Evolutionary conservation across 768 basidiomycete species (phyloP).

Genomic region (Xanthoconium stramineum): DNA sequence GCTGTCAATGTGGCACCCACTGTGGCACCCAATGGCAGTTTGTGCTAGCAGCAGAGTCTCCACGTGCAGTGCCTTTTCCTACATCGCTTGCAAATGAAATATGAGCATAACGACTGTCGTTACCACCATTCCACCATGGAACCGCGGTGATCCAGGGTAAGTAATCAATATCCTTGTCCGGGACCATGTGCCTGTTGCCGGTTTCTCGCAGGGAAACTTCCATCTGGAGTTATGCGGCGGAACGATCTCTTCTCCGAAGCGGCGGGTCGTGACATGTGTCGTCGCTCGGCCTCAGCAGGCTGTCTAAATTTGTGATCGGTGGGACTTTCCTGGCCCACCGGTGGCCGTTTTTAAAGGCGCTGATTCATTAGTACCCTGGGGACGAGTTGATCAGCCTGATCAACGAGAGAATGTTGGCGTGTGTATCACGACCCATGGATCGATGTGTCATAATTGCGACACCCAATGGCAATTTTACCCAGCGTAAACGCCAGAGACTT

Average conservation of each 20-base stretch:
- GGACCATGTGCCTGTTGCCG: not conserved
- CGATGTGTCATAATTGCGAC: constrained; percentile 2
- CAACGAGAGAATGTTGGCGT: not conserved
- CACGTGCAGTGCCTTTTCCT: too few species aligned
- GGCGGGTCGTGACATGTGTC: not conserved
- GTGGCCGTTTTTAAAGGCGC: not conserved
- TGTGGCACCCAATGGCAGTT: too few species aligned
- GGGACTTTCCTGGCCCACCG: too few species aligned
- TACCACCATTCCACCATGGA: not conserved
- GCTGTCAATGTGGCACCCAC: too few species aligned
- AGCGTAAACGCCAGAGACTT: not conserved
- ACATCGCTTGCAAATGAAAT: not conserved
- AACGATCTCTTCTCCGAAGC: not conserved
- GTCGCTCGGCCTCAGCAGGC: not conserved
- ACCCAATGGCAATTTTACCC: constrained; percentile 25
- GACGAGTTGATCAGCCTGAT: constrained; percentile 4
- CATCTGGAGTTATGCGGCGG: not conserved
- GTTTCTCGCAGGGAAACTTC: not conserved
- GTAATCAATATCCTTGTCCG: too few species aligned
- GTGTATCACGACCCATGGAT: not conserved
- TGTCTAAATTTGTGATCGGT: not conserved
- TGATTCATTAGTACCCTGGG: not conserved
- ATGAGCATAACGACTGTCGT: not conserved
- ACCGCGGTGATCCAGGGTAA: not conserved
- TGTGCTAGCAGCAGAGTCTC: too few species aligned